phyloP scores from a whole-genome alignment of 148 eudicot genomes.

The Dianthus caryophyllus region DNA sequence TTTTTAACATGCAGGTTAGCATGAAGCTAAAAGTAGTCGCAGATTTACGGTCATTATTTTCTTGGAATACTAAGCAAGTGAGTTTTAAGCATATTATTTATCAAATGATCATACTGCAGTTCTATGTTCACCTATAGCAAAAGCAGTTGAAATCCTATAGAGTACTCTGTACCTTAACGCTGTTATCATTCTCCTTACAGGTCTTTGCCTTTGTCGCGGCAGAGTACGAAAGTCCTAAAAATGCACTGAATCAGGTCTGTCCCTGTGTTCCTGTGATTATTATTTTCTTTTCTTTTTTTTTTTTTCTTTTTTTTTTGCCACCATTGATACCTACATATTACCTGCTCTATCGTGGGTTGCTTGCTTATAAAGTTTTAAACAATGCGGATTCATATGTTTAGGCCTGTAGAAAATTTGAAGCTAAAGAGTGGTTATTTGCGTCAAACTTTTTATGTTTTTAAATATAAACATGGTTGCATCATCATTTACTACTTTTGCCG shows the following conservation, averaged over 20 bases:
- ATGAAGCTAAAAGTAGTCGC: conserved; percentile 67
- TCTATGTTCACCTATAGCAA: conserved; percentile 14
- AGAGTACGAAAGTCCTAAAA: conserved; percentile 74
- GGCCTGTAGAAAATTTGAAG: no score
- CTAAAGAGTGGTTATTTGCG: no score
- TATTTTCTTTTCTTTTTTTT: not conserved
- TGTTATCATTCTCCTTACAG: conserved; percentile 34
- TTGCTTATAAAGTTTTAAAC: not conserved
- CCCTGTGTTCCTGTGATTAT: not conserved
- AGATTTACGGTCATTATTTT: conserved; percentile 69
- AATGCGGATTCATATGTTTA: not conserved
- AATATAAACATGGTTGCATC: no score
- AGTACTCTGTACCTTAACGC: not conserved
- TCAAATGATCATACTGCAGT: not conserved
- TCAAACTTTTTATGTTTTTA: no score
- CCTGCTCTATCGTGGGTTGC: not conserved
- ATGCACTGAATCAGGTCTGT: conserved; percentile 78
- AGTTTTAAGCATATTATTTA: not conserved
- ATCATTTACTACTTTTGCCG: not conserved
- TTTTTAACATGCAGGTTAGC: conserved; percentile 44
- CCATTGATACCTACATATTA: not conserved
- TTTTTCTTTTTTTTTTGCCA: not conserved
- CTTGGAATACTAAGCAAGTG: conserved; percentile 99
- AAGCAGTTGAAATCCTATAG: conserved; percentile 53
- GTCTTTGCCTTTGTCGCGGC: conserved; percentile 94